phyloP scores from a whole-genome alignment of 139 green algal genomes.

The Coccomyxa sp. region DNA sequence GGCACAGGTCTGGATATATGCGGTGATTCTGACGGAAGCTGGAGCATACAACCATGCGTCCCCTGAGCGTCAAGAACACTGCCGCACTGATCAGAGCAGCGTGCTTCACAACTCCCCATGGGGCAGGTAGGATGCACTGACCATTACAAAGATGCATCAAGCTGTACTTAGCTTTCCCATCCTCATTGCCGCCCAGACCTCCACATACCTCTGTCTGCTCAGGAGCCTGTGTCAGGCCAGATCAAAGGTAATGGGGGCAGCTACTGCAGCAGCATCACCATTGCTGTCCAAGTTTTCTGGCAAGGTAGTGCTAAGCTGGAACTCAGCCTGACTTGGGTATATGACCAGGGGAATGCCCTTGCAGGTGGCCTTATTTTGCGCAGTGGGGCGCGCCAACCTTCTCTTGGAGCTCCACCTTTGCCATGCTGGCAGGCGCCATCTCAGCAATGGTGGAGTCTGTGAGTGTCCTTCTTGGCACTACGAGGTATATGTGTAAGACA shows the following conservation, averaged over 20 bases:
- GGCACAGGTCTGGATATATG: conserved; percentile 16
- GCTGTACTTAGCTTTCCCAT: no score
- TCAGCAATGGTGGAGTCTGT: conserved; percentile 60
- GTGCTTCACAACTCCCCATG: conserved; percentile 44
- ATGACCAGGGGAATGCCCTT: no score
- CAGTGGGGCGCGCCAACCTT: conserved; percentile 60
- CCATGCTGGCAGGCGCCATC: conserved; percentile 55
- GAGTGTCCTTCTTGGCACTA: no score
- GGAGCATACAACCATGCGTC: conserved; percentile 42
- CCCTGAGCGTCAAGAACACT: conserved; percentile 16
- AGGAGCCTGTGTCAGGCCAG: background rate
- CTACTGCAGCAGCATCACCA: no score
- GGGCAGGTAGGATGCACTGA: no score
- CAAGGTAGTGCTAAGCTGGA: background rate
- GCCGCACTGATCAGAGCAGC: conserved; percentile 30
- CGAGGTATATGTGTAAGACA: no score
- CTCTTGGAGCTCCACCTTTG: conserved; percentile 28
- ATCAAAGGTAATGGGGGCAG: background rate
- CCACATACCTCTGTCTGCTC: background rate
- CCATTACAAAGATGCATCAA: conserved; percentile 44
- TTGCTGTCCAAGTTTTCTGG: background rate
- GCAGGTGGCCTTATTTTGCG: background rate
- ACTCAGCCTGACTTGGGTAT: background rate
- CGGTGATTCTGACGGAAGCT: conserved; percentile 36
- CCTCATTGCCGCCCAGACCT: background rate